These are phyloP conservation scores for Xylaria sp. DNA, from an alignment of 2,329 filamentous ascomycete genomes.

Conservation along the genomic window DNA sequence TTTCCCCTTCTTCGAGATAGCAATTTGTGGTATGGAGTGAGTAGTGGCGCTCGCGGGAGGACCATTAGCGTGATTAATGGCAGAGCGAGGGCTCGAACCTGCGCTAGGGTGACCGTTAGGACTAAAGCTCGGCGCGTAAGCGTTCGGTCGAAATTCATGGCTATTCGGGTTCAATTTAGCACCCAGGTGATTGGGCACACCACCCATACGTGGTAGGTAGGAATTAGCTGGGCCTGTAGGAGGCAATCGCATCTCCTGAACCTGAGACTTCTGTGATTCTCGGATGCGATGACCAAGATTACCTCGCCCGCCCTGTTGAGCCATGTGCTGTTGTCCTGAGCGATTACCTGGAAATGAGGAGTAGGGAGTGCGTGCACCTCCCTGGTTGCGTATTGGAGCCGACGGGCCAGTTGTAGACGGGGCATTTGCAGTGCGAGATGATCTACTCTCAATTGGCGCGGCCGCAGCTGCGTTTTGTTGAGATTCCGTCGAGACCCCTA, in stretches of 20 bases:
- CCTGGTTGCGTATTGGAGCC: constrained; percentile 50
- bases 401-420: constrained; percentile 36
- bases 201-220: constrained; percentile 64
- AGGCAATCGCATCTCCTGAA: constrained; percentile 73
- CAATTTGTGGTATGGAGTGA: constrained; percentile 51
- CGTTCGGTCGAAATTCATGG: constrained; percentile 86
- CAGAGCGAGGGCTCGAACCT: constrained; percentile 77
- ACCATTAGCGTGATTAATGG: constrained; percentile 62
- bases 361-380: constrained; percentile 58
- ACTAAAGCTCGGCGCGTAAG: constrained; percentile 83
- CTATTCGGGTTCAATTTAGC: constrained; percentile 73
- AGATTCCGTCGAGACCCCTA: constrained; percentile 56
- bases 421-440: constrained; percentile 49
- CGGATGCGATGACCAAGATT: constrained; percentile 63
- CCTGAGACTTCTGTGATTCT: constrained; percentile 62
- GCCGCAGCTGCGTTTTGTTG: constrained; percentile 51
- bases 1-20: constrained; percentile 78
- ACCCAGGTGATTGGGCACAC: constrained; percentile 62
- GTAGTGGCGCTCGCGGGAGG: constrained; percentile 44
- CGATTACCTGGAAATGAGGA: constrained; percentile 62
- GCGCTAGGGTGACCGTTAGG: constrained; percentile 74
- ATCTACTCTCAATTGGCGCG: constrained; percentile 42
- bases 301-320: constrained; percentile 56
- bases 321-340: constrained; percentile 56
- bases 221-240: constrained; percentile 77